Evolutionary conservation across 306 rosid species (phyloP).

Genomic region (Prinsepia uniflora): DNA sequence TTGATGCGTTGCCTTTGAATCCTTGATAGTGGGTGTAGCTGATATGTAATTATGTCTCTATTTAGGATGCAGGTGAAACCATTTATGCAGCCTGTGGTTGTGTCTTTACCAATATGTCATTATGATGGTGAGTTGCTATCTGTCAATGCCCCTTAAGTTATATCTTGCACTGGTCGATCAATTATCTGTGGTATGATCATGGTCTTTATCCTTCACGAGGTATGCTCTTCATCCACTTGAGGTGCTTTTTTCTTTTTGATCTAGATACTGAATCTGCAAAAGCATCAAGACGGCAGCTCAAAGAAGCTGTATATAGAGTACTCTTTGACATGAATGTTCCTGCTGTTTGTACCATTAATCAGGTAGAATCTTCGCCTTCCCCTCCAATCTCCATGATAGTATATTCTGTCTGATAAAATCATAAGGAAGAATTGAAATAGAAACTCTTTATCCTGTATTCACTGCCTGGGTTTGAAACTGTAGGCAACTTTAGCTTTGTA

Average conservation of each 20-base stretch:
- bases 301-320: constrained; percentile 62
- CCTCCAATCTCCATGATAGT: background rate
- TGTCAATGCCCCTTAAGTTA: constrained; percentile 13
- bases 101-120: constrained; percentile 78
- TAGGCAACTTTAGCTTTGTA: constrained; percentile 85
- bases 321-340: constrained; percentile 87
- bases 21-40: constrained; percentile 7
- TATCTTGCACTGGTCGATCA: background rate
- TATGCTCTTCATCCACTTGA: background rate
- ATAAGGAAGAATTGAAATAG: background rate
- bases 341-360: constrained; percentile 82
- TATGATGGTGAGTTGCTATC: constrained; percentile 65
- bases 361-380: constrained; percentile 42
- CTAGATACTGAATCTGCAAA: constrained; percentile 78
- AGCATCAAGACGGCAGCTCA: constrained; percentile 81
- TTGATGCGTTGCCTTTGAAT: background rate
- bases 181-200: background rate
- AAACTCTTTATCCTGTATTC: background rate
- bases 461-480: constrained; percentile 28
- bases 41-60: constrained; percentile 20
- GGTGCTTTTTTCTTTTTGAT: constrained; percentile 13
- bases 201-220: background rate
- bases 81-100: constrained; percentile 55
- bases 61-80: constrained; percentile 85
- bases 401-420: background rate